Percentiles rank a stretch among this genome's conserved stretches.
These are phyloP conservation scores for Pyrenochaeta sp. DNA, from an alignment of 2,329 filamentous ascomycete species.

Conservation along the genomic window DNA sequence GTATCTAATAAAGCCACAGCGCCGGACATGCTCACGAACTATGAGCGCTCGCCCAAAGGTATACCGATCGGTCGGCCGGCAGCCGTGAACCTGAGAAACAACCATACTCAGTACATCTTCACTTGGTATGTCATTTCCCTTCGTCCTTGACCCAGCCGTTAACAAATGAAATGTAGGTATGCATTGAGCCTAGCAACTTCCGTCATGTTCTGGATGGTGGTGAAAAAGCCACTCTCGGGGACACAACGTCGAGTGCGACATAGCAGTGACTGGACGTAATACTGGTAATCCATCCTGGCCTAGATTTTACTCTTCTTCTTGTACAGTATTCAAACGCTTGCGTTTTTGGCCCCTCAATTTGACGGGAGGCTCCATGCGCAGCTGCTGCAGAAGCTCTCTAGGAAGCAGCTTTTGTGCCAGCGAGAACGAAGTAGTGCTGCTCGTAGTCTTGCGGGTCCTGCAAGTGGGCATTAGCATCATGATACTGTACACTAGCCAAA, in stretches of 20 bases:
- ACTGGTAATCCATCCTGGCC: constrained; percentile 27
- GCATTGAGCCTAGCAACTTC: constrained; percentile 83
- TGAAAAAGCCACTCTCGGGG: constrained; percentile 83
- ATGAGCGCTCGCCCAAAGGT: constrained; percentile 79
- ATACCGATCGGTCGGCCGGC: constrained; percentile 88
- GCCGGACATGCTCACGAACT: constrained; percentile 77
- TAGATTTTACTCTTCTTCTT: constrained; percentile 54
- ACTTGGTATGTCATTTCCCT: constrained; percentile 75
- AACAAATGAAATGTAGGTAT: constrained; percentile 73
- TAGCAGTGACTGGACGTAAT: constrained; percentile 73
- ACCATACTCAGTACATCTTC: constrained; percentile 98
- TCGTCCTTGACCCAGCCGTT: constrained; percentile 11
- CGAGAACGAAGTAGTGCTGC: constrained; percentile 78
- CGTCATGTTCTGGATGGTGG: constrained; percentile 95
- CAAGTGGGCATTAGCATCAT: constrained; percentile 12
- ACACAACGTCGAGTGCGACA: constrained; percentile 76
- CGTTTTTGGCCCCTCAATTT: constrained; percentile 56
- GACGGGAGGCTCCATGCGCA: constrained; percentile 67
- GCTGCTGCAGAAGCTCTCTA: constrained; percentile 80
- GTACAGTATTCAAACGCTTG: constrained; percentile 52
- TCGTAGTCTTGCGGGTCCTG: constrained; percentile 68
- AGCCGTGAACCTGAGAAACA: constrained; percentile 93
- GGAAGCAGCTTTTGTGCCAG: constrained; percentile 85
- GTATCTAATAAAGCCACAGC: constrained; percentile 59
- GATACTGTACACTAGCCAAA: constrained; percentile 22